phyloP scores from a whole-genome alignment of 345 rosid species.

The Heritiera littoralis region DNA sequence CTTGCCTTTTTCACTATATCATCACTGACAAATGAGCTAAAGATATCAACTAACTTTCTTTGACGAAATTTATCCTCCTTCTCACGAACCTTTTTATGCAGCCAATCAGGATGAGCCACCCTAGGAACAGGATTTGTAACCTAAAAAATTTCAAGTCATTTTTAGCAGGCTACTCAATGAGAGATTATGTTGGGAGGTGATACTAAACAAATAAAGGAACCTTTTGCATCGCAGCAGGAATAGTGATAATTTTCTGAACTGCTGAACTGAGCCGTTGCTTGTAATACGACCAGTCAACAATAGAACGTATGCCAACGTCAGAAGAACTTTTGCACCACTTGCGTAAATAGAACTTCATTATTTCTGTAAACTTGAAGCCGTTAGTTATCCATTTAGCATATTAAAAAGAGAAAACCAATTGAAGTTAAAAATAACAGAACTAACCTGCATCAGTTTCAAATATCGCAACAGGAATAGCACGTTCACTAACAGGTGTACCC shows the following conservation, averaged over 20 bases:
- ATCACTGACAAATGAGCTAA: constrained; percentile 41
- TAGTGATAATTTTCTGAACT: constrained; percentile 87
- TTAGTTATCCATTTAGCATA: constrained; percentile 23
- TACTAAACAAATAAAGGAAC: constrained; percentile 38
- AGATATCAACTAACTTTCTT: constrained; percentile 75
- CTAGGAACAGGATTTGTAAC: constrained; percentile 95
- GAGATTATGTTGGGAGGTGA: constrained; percentile 18
- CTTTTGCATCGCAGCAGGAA: constrained; percentile 99
- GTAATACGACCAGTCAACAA: constrained; percentile 93
- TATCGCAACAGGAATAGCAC: constrained; percentile 98
- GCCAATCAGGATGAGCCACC: constrained; percentile 97
- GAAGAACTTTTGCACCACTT: constrained; percentile 93
- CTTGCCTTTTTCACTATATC: constrained; percentile 29
- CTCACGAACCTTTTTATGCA: constrained; percentile 91
- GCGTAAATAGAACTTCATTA: constrained; percentile 68
- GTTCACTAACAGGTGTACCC: constrained; percentile 98
- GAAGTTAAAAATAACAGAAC: constrained; percentile 25
- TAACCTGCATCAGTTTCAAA: constrained; percentile 84
- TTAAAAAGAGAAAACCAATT: constrained; percentile 23
- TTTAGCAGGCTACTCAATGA: constrained; percentile 24
- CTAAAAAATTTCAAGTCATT: constrained; percentile 42
- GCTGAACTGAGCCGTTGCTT: constrained; percentile 93
- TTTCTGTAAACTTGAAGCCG: constrained; percentile 50
- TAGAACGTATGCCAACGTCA: constrained; percentile 72
- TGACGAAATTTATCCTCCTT: constrained; percentile 90